These are phyloP conservation scores for Backusella mclennaniae DNA, from an alignment of 192 early-diverging fungal genomes.

Conservation along the genomic window DNA sequence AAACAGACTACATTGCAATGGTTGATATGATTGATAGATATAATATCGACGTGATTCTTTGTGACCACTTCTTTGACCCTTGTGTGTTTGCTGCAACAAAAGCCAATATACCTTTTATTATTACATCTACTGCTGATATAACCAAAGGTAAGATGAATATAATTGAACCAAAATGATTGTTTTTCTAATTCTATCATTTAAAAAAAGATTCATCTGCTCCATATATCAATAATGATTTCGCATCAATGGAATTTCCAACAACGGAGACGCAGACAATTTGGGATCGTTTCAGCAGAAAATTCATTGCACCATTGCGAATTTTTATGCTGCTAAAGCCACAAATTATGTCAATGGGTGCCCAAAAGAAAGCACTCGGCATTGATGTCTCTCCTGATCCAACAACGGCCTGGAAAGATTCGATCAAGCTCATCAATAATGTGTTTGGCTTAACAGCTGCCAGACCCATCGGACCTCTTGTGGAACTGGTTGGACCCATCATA, in stretches of 20 bases:
- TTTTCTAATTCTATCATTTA: neutral
- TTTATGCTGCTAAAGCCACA: neutral
- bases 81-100: constrained; percentile 16
- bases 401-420: neutral
- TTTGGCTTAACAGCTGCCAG: constrained; percentile 22
- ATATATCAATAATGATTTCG: neutral
- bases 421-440: constrained; percentile 28
- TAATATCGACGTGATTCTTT: constrained; percentile 9
- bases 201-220: neutral
- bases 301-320: neutral
- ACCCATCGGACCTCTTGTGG: constrained; percentile 20
- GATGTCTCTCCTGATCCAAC: neutral
- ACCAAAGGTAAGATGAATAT: neutral
- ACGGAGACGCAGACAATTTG: neutral
- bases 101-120: constrained; percentile 19
- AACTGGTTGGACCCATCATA: constrained; percentile 36
- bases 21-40: neutral
- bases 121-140: constrained; percentile 17
- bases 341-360: neutral
- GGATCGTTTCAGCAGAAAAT: neutral
- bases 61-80: constrained; percentile 20
- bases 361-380: neutral
- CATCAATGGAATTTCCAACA: neutral
- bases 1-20: neutral
- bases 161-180: neutral